Conservation (phyloP, 495 filamentous ascomycete genomes). For the Penicillium pancosmium region DNA sequence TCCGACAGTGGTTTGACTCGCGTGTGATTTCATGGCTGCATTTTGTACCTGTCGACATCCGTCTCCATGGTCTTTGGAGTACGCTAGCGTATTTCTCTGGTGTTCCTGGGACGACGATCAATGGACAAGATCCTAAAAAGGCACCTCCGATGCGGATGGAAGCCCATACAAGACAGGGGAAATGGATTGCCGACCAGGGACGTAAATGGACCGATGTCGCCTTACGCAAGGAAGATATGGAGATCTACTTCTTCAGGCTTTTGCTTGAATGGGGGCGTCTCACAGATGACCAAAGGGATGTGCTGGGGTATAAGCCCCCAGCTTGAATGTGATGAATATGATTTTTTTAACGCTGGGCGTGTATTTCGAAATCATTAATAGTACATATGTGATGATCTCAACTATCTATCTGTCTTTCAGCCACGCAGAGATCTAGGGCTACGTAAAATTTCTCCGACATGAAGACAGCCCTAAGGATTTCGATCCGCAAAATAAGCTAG, state of each 20-base stretch:
- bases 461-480: too few species aligned
- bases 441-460: too few species aligned
- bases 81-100: slow-evolving; percentile 67
- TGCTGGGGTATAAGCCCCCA: slow-evolving; percentile 50
- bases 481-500: too few species aligned
- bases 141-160: slow-evolving; percentile 27
- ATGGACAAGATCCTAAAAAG: neutral
- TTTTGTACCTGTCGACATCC: slow-evolving; percentile 74
- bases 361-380: neutral
- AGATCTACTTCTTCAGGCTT: slow-evolving; percentile 79
- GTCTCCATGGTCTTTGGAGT: slow-evolving; percentile 65
- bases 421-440: too few species aligned
- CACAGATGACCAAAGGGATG: slow-evolving; percentile 63
- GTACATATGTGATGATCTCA: neutral
- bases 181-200: slow-evolving; percentile 69
- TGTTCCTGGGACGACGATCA: slow-evolving; percentile 18
- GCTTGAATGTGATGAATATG: neutral
- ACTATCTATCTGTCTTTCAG: neutral
- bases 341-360: neutral
- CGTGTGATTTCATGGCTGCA: slow-evolving; percentile 74
- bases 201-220: slow-evolving; percentile 65
- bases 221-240: slow-evolving; percentile 77
- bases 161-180: slow-evolving; percentile 50
- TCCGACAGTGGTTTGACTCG: slow-evolving; percentile 75
- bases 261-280: slow-evolving; percentile 75